These are phyloP conservation scores for Globisporangium sylvaticum DNA, from an alignment of 352 stramenopile species.

Conservation along the genomic window DNA sequence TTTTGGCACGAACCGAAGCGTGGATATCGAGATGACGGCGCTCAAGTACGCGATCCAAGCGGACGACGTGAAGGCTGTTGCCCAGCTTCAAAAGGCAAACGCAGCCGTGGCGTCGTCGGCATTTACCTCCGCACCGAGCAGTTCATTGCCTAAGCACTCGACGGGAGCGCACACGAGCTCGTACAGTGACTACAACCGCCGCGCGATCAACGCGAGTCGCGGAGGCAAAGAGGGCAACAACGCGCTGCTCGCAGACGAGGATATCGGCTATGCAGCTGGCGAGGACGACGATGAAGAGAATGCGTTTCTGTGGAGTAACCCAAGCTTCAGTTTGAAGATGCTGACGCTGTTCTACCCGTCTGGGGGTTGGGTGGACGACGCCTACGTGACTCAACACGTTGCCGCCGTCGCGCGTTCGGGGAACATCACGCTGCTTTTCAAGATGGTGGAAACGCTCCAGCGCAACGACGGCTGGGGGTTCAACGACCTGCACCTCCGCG, in stretches of 20 bases:
- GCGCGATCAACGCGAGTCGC: conserved; percentile 74
- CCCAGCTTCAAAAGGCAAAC: conserved; percentile 37
- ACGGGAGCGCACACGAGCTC: conserved; percentile 71
- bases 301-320: conserved; percentile 39
- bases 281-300: conserved; percentile 11
- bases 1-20: conserved; percentile 39
- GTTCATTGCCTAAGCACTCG: conserved; percentile 58
- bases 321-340: conserved; percentile 49
- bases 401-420: conserved; percentile 21
- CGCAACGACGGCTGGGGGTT: conserved; percentile 50
- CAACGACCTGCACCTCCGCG: conserved; percentile 57
- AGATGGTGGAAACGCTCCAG: conserved; percentile 35
- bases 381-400: conserved; percentile 15
- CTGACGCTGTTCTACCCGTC: conserved; percentile 61
- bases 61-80: conserved; percentile 46
- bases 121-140: conserved; percentile 37
- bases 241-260: conserved; percentile 45
- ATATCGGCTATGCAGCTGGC: not conserved
- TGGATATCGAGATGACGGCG: conserved; percentile 39
- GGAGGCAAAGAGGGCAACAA: conserved; percentile 78
- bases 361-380: conserved; percentile 38
- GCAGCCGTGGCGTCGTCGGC: conserved; percentile 24
- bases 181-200: conserved; percentile 78
- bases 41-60: conserved; percentile 62
- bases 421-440: conserved; percentile 34